Base-by-base conservation (phyloP, 306 rosid species). In the Hippophae tibetana region DNA sequence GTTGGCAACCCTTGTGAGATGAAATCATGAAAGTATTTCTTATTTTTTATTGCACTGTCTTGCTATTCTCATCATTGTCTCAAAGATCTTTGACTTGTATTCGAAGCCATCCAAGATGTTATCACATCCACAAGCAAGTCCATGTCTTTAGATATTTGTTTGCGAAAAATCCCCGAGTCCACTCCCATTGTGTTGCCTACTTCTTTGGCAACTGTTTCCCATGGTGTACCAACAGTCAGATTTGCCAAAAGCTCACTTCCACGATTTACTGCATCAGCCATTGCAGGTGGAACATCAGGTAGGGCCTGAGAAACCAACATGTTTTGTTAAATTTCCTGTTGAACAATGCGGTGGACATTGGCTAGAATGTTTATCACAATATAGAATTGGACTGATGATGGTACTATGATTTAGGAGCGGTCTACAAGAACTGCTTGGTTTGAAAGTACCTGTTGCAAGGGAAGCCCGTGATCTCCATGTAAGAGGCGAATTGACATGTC, bases 181-280 rank as follows among this genome's bases (percentile, higher is more conserved):
- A 76, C 61, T 45, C 98, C 95, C 13, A 88, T 65, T 5, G 98
- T 69, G 82, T 72, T 83, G 51, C 95, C 96, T 5, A 87, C 83
- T 83, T 92, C 96, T 80, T 87, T 92, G 57, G 95, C 98, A 63
- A 87, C 89, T 0, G 83, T 69, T 70, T 92, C 98, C 98, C 95
- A 92, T 27, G 95, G 96, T 3, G 96, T 87, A 60, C 98, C 98
- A 6, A 58, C 72, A 0, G 92, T 67, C 18, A 92, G 82, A 80
- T 86, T 87, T 13, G 88, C 68, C 73, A 92, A 72, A 70, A 92
- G 71, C 79, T 85, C 96, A 2, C 95, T 85, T 8, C 98, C 98
- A 7, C 93, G 86, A 50, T 87, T 92, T 65, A 92, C 96, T 43
- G 98, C 98, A 72, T 92, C 81, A 2, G 89, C 95, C 98, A 87